Evolutionary conservation across 805 yeast genomes (phyloP).

Genomic region (Candida qinlingensis): DNA sequence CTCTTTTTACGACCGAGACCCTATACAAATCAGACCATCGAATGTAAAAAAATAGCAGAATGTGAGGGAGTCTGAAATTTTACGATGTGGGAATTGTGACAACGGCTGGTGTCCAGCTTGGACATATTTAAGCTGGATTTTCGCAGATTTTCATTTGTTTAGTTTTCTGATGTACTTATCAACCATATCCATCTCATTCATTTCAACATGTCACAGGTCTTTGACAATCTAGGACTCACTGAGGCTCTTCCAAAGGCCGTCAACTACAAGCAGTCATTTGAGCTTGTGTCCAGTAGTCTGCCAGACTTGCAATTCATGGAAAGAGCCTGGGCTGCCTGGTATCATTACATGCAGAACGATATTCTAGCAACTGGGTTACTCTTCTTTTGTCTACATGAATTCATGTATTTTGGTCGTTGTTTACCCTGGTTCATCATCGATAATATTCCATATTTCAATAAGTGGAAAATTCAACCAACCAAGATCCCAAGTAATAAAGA

Average conservation of each 20-base stretch:
- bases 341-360: constrained; percentile 80
- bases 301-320: constrained; percentile 38
- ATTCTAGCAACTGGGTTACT: constrained; percentile 86
- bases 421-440: constrained; percentile 91
- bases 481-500: constrained; percentile 76
- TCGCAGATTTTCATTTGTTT: too few species aligned
- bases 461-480: constrained; percentile 84
- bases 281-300: constrained; percentile 7
- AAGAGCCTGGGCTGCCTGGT: constrained; percentile 84
- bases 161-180: too few species aligned
- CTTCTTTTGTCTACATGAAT: constrained; percentile 78
- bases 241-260: constrained; percentile 14
- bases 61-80: too few species aligned
- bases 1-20: neutral
- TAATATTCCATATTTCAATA: constrained; percentile 75
- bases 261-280: constrained; percentile 11
- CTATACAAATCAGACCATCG: neutral
- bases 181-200: too few species aligned
- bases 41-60: too few species aligned
- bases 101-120: neutral
- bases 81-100: neutral
- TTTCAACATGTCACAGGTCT: constrained; percentile 16
- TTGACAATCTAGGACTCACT: constrained; percentile 13
- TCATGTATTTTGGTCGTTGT: constrained; percentile 87
- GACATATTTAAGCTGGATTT: neutral